These are phyloP conservation scores for Daldinia concentrica DNA, from an alignment of 495 filamentous ascomycete genomes.

Conservation along the genomic window DNA sequence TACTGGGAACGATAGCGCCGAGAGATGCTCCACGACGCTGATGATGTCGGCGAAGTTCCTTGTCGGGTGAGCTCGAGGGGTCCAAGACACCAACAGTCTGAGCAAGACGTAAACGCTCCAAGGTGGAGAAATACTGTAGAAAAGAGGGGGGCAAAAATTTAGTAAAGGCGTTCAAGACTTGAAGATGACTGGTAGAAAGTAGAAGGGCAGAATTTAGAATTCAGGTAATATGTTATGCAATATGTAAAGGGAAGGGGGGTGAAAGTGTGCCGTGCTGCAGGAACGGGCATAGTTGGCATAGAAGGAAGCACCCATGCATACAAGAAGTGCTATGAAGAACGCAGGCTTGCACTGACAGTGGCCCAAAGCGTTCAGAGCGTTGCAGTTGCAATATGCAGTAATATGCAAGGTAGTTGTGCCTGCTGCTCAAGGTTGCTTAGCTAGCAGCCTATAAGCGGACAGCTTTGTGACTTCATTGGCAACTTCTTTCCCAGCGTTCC, in stretches of 20 bases:
- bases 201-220: background rate
- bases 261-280: conserved; percentile 40
- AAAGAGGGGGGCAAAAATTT: conserved; percentile 29
- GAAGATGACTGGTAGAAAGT: conserved; percentile 5
- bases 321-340: conserved; percentile 20
- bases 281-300: conserved; percentile 39
- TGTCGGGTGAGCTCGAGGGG: conserved; percentile 48
- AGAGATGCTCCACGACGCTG: conserved; percentile 49
- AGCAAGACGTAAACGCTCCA: conserved; percentile 71
- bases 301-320: conserved; percentile 32
- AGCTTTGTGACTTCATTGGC: conserved; percentile 19
- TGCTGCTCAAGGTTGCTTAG: conserved; percentile 15
- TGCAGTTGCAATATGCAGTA: conserved; percentile 26
- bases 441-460: conserved; percentile 28
- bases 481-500: conserved; percentile 3
- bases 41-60: conserved; percentile 53
- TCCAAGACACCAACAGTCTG: conserved; percentile 56
- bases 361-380: conserved; percentile 39
- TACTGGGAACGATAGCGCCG: conserved; percentile 51
- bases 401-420: conserved; percentile 25
- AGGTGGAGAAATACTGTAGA: conserved; percentile 71
- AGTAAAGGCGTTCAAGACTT: conserved; percentile 19
- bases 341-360: conserved; percentile 29
- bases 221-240: conserved; percentile 3
- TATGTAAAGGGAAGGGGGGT: conserved; percentile 16